A percentile compares a stretch with the other conserved stretches of the same genome.
Conservation (phyloP, 345 rosid species). For the Sisymbrium irio region DNA sequence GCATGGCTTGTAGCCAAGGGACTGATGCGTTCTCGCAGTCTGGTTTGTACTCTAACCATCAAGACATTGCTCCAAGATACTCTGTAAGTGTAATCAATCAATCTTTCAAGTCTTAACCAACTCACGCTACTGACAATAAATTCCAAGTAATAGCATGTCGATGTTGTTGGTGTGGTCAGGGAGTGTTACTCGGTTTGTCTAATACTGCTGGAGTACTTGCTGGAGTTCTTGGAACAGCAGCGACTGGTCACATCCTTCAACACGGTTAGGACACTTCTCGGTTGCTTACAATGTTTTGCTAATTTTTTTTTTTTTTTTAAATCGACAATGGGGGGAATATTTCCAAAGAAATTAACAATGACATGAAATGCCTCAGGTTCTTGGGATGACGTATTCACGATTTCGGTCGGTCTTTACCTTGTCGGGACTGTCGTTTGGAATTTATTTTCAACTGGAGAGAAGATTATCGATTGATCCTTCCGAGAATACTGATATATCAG, state of each 20-base stretch:
- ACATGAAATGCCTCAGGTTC: constrained; percentile 52
- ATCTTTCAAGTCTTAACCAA: not conserved
- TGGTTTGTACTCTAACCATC: constrained; percentile 91
- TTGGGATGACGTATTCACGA: constrained; percentile 93
- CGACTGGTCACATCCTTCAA: constrained; percentile 89
- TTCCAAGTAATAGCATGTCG: not conserved
- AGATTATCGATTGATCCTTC: constrained; percentile 56
- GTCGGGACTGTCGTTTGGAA: constrained; percentile 88
- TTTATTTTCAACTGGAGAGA: constrained; percentile 85
- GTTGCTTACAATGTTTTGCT: not conserved
- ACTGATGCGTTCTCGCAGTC: constrained; percentile 97
- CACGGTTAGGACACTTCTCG: constrained; percentile 50
- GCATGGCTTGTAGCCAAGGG: constrained; percentile 91
- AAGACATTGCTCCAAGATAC: constrained; percentile 94
- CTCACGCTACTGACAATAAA: not conserved
- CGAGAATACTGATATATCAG: not conserved
- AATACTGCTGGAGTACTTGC: constrained; percentile 95
- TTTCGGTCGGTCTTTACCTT: constrained; percentile 83
- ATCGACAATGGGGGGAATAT: too few species aligned
- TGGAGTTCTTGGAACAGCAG: constrained; percentile 93
- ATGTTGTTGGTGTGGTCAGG: constrained; percentile 42
- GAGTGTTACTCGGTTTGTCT: constrained; percentile 87
- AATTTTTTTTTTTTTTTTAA: too few species aligned
- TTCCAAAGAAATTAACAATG: not conserved
- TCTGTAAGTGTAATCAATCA: constrained; percentile 52